Base-by-base conservation (phyloP, 2,329 filamentous ascomycete genomes). In the Aspergillus terreus region DNA sequence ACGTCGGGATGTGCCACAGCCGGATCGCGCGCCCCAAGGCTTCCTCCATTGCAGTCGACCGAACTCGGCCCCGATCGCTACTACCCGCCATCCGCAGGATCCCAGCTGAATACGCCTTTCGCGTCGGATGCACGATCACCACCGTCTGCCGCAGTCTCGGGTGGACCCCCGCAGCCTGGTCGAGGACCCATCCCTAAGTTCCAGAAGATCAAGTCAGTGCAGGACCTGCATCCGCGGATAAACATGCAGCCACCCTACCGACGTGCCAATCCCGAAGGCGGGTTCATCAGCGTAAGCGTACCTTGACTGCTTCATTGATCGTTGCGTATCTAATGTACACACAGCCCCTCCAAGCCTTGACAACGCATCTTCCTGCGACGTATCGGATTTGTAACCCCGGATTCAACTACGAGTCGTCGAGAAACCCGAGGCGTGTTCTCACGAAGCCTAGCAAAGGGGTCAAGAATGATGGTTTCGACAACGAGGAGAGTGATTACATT, bases 401-500 rank as follows among this genome's bases (percentile, higher is more conserved):
- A 64, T 99, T 99, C 80, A 96, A 99, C 76, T 99, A 99, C 75
- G 94, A 99, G 70, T 96, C 94, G 14, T 96, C 94, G 49, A 84
- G 94, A 59, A 99, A 99, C 67, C 94, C 94, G 36, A 88, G 94
- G 56, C 84, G 94, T 70, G 94, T 99, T 46, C 80, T 99, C 60
- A 99, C 94, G 14, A 99, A 99, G 73, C 94, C 94, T 6, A 97
- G 94, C 81, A 99, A 99, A 75, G 94, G 94, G 12, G 84, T 89
- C 56, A 99, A 99, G 80, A 99, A 99, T 66, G 94, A 99, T 75
- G 94, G 94, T 4, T 99, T 94, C 66, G 94, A 99, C 68, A 99
- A 99, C 62, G 94, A 99, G 70, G 94, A 99, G 62, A 97, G 94
- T 71, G 94, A 99, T 68, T 99, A 99, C 69, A 99, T 99, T 65